Evolutionary conservation across 257 asterid species (phyloP).

Genomic region (Coffea eugenioides): DNA sequence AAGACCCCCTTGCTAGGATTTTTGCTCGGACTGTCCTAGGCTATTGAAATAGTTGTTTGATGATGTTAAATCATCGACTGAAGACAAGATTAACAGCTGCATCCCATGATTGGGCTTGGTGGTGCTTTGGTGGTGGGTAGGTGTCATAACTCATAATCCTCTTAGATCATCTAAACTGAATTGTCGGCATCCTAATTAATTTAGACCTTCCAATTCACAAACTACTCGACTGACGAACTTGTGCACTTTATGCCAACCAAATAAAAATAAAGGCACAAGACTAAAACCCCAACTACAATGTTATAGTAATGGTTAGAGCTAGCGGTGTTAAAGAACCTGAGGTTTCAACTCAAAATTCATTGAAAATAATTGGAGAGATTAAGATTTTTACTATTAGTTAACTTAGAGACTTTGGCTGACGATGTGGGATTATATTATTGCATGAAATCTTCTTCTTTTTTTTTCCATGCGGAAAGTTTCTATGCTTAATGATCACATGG

Average conservation of each 20-base stretch:
- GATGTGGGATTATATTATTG: no score
- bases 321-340: no score
- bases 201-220: neutral
- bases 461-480: neutral
- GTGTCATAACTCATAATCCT: neutral
- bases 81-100: neutral
- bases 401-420: no score
- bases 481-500: constrained; percentile 4
- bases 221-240: neutral
- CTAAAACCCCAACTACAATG: neutral
- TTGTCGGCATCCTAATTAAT: neutral
- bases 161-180: neutral
- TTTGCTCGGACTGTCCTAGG: neutral
- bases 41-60: neutral
- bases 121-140: neutral
- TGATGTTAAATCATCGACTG: neutral
- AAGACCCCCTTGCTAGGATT: neutral
- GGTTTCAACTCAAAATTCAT: no score
- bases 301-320: no score
- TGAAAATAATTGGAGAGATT: no score
- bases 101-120: neutral
- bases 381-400: no score
- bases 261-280: neutral
- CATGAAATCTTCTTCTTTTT: neutral
- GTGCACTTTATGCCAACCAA: neutral